phyloP scores from a whole-genome alignment of 176 grass and related monocot genomes.

The Leersia perrieri region DNA sequence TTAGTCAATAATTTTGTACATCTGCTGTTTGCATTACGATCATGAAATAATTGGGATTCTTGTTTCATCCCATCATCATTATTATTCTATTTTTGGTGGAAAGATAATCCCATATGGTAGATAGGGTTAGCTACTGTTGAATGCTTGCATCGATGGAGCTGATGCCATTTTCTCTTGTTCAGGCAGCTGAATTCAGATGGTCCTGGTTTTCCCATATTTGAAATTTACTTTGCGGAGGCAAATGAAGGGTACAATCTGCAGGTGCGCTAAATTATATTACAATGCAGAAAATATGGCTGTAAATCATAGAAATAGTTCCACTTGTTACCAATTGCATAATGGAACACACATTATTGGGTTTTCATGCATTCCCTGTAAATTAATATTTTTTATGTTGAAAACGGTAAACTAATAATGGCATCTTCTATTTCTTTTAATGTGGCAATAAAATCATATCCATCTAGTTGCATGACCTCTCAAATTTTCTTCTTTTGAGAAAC shows the following conservation, averaged over 20 bases:
- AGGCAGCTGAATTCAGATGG: slow-evolving; percentile 70
- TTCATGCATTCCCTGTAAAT: background rate
- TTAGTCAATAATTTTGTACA: background rate
- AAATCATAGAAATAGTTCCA: background rate
- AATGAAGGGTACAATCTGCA: slow-evolving; percentile 74
- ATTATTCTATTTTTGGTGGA: background rate
- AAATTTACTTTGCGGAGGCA: slow-evolving; percentile 74
- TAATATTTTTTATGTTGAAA: no score
- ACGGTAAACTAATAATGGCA: background rate
- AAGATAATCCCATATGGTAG: slow-evolving; percentile 3
- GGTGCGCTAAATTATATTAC: slow-evolving; percentile 41
- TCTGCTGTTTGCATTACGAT: background rate
- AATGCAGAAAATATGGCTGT: slow-evolving; percentile 11
- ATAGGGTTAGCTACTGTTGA: background rate
- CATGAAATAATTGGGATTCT: slow-evolving; percentile 10
- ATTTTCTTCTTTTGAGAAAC: background rate
- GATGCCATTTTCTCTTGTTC: slow-evolving; percentile 21
- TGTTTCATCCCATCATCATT: slow-evolving; percentile 3
- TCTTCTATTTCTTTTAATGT: slow-evolving; percentile 1
- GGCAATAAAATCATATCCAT: background rate
- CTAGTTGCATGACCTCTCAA: background rate
- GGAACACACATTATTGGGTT: slow-evolving; percentile 5
- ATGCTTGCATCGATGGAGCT: background rate
- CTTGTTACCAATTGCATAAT: slow-evolving; percentile 20
- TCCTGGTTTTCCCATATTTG: slow-evolving; percentile 78